These are phyloP conservation scores for Sophora flavescens DNA, from an alignment of 306 rosid genomes.

Conservation along the genomic window DNA sequence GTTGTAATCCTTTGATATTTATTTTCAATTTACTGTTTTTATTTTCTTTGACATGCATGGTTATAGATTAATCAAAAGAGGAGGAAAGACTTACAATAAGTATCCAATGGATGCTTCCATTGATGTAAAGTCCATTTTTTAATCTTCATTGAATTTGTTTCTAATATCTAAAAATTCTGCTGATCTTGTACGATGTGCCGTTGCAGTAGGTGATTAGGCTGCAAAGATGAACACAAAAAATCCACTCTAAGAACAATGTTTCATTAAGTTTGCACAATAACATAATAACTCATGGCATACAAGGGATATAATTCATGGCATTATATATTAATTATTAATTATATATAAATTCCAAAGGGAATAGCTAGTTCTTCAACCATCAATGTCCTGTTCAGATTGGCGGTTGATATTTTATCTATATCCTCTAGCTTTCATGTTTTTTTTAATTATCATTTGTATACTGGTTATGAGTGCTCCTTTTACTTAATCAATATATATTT, in stretches of 20 bases:
- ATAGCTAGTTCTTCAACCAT: no score
- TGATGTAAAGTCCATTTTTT: constrained; percentile 54
- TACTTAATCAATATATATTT: no score
- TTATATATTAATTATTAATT: background rate
- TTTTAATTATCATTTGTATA: no score
- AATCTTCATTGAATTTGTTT: constrained; percentile 47
- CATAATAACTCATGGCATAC: background rate
- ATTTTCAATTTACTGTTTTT: no score
- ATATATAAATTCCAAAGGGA: no score
- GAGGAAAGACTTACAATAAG: constrained; percentile 53
- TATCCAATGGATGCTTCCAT: constrained; percentile 59
- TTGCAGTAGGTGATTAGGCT: no score
- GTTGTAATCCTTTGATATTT: no score
- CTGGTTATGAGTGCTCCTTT: no score
- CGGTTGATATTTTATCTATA: no score
- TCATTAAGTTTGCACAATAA: constrained; percentile 12
- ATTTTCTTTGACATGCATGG: no score
- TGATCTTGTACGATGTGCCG: constrained; percentile 26
- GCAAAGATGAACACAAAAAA: background rate
- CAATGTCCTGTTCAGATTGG: no score
- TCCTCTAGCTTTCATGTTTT: no score
- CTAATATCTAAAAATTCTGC: constrained; percentile 26
- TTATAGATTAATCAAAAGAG: background rate
- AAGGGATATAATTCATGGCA: background rate
- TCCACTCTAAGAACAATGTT: background rate